phyloP scores from a whole-genome alignment of 805 yeast species.

The Metschnikowia hibisci region DNA sequence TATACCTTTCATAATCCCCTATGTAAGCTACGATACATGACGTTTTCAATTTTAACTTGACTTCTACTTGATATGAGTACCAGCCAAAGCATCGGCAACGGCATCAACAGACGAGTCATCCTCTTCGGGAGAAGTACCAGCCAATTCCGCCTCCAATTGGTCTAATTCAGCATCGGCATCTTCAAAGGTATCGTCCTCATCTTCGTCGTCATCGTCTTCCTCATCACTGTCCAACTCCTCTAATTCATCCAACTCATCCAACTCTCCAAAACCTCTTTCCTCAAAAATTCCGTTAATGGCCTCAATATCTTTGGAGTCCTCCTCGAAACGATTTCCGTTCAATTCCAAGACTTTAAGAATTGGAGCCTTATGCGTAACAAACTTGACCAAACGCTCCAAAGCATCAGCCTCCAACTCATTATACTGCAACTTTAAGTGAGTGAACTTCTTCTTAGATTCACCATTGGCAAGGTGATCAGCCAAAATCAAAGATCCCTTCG shows the following conservation, averaged over 20 bases:
- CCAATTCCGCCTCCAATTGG: constrained; percentile 52
- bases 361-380: constrained; percentile 53
- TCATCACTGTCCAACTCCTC: constrained; percentile 77
- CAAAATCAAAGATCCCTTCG: constrained; percentile 64
- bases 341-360: constrained; percentile 67
- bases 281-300: constrained; percentile 60
- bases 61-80: constrained; percentile 39
- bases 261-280: constrained; percentile 70
- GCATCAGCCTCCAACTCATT: constrained; percentile 76
- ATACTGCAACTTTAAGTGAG: constrained; percentile 71
- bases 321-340: constrained; percentile 91
- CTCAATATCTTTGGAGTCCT: constrained; percentile 72
- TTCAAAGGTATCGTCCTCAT: constrained; percentile 41
- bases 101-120: constrained; percentile 49
- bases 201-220: constrained; percentile 58
- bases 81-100: constrained; percentile 56
- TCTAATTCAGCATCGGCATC: constrained; percentile 54
- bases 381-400: constrained; percentile 53
- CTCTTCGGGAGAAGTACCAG: constrained; percentile 23
- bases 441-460: constrained; percentile 41
- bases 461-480: constrained; percentile 44
- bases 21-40: no score
- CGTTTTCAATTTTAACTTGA: no score
- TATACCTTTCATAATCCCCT: no score
- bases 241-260: constrained; percentile 92